Base-by-base conservation (phyloP, 441 rosid species). In the Adansonia grandidieri region DNA sequence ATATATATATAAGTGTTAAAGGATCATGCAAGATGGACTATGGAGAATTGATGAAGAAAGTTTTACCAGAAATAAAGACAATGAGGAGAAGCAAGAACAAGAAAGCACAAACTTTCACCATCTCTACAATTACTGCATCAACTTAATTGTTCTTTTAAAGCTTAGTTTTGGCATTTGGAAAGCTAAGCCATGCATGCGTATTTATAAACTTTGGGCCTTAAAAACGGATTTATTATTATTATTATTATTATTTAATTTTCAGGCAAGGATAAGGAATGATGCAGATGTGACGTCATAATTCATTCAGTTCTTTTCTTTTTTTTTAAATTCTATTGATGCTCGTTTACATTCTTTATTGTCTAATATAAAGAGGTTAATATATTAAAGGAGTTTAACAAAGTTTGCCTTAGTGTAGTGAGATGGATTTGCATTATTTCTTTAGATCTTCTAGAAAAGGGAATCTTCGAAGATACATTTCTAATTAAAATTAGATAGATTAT, bases 81-180 rank as follows among this genome's bases (percentile, higher is more conserved):
- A 84, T 15, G 63, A 81, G 72, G 79, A 54, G 9, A 44, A 77
- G 75, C 45, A 81, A 11, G 82, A 78, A 72, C 79, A 56, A 58
- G 51, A 74, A 11, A 3, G 44, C 11, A 57, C 51, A 67, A 66
- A 8, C 11, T 57, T 78, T 84, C 62, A 62, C 82, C 82, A 84
- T 77, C 48, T 73, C 62, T 66, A 8, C 9, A 57, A 15, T 13
- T 6, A 6, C 1, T 15, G 71, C 54, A 68, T n/a, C 28, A 24
- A 37, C 53, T 68, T 2, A 44, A 11, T 9, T 68, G 4, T 9
- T n/a, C 9, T 66, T 24, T 24, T 24, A 24, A 22, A 10, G 63
- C 24, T 22, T 58, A 2, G 3, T 2, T 19, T 5, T 7, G 4
- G 3, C 61, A 54, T 15, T 54, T 54, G 20, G 9, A 54, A 54